Percentiles rank a stretch among this genome's conserved stretches.
Evolutionary conservation across 2,329 filamentous ascomycete genomes (phyloP).

Genomic region (Elsinoe arachidis): DNA sequence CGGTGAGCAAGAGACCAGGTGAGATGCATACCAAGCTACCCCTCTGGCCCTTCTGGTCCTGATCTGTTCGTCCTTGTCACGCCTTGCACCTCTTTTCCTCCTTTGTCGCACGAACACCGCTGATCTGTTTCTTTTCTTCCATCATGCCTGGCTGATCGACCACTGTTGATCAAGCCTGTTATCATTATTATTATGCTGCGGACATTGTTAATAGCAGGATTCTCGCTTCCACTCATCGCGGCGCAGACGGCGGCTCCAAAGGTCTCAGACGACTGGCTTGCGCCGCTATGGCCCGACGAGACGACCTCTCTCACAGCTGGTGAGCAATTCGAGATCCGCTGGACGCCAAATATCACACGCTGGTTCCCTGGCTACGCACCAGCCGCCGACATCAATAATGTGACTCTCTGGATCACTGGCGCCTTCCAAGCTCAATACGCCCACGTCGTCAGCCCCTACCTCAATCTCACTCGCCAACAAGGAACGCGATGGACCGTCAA

Average conservation of each 20-base stretch:
- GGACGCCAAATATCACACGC: constrained; percentile 1
- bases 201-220: background rate
- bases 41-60: background rate
- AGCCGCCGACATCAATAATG: background rate
- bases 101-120: background rate
- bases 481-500: constrained; percentile 7
- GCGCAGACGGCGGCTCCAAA: constrained; percentile 2
- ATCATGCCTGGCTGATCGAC: constrained; percentile 5
- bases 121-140: constrained; percentile 2
- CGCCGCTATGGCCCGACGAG: background rate
- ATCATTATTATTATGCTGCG: constrained; percentile 1
- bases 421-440: background rate
- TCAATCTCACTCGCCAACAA: background rate
- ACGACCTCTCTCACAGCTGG: background rate
- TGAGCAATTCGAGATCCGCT: background rate
- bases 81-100: constrained; percentile 11
- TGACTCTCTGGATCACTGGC: constrained; percentile 2
- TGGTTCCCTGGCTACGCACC: constrained; percentile 8
- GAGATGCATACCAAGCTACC: constrained; percentile 5
- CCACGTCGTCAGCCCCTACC: background rate
- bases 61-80: background rate
- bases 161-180: background rate
- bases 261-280: constrained; percentile 1
- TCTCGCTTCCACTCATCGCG: background rate
- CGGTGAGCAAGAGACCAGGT: constrained; percentile 3